phyloP scores from a whole-genome alignment of 495 filamentous ascomycete species.

The Friedmanniomyces endolithicus region DNA sequence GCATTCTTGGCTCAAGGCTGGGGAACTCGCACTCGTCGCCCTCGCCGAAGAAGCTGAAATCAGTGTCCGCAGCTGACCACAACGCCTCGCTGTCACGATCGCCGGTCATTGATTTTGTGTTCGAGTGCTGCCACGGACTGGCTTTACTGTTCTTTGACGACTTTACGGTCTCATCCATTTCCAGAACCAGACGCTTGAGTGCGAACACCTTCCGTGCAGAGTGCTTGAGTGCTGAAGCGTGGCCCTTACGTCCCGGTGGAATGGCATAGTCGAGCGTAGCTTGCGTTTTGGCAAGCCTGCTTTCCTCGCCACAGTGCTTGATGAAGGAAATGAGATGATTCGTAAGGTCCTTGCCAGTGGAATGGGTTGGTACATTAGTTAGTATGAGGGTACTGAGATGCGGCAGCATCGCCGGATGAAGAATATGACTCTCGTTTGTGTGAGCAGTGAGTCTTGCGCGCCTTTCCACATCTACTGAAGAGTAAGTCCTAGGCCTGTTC shows the following conservation, averaged over 20 bases:
- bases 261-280: conserved; percentile 40
- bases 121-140: conserved; percentile 26
- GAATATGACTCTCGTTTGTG: conserved; percentile 1
- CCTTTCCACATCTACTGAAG: conserved; percentile 19
- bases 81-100: conserved; percentile 49
- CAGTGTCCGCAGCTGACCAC: conserved; percentile 46
- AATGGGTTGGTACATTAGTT: conserved; percentile 47
- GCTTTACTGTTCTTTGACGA: neutral
- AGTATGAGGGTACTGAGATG: conserved; percentile 45
- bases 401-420: conserved; percentile 47
- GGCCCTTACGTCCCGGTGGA: conserved; percentile 39
- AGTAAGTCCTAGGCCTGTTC: conserved; percentile 9
- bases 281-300: conserved; percentile 42
- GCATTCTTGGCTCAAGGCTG: conserved; percentile 18
- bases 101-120: conserved; percentile 45
- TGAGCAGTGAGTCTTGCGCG: conserved; percentile 12
- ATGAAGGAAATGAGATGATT: conserved; percentile 45
- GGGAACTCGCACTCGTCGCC: conserved; percentile 47
- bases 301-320: conserved; percentile 47
- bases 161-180: conserved; percentile 39
- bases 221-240: conserved; percentile 32
- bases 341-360: conserved; percentile 33
- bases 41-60: conserved; percentile 52
- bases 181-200: conserved; percentile 44
- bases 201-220: conserved; percentile 30